Evolutionary conservation across 2,329 filamentous ascomycete species (phyloP), one percentile per base, ranked within the genome.

Genomic region (Ambrosiella xylebori): DNA sequence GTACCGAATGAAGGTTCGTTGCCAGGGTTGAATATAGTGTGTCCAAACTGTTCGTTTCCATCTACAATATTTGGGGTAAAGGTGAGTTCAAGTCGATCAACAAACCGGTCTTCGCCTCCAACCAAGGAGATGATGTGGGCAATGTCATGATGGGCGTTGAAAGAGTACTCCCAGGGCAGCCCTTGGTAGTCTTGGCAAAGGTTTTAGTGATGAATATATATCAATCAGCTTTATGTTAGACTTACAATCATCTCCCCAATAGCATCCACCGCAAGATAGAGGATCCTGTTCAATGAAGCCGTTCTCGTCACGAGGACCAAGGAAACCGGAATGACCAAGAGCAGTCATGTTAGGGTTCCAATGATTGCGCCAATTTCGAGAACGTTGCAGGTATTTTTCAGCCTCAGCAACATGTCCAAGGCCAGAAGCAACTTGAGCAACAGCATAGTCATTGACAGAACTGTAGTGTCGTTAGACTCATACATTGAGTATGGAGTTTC

Each of bases 61-160:
- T 65, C 61, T 62, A 72, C 71, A 1, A 72, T 64, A 19, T 73
- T 74, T 1, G 73, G 72, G 56, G 73, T 71, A 66, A 85, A 85
- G 57, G 84, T 75, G 62, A 74, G 79, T 54, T 85, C 73, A 5
- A 86, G 72, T 0, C 82, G 73, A 36, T 74, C 67, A 0, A 78
- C 70, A 65, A 85, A 85, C 1, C 68, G 72, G 1, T 71, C 68
- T 0, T 70, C 63, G 0, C 82, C 82, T n/a, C 81, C 82, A 54
- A 73, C 70, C 39, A 76, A 69, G 1, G 71, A 63, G 57, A 85
- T 74, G 57, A 84, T 66, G 19, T 73, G 71, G 35, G 71, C 68
- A 59, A 84, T 71, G 66, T 87, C 83, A 66, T 86, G 83, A 54
- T 83, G 77, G n/a, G 80, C 93, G 60, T 82, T 82, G 72, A 84